These are phyloP conservation scores for Polytrichum commune DNA, from an alignment of 225 moss, liverwort and hornwort species.

Conservation along the genomic window DNA sequence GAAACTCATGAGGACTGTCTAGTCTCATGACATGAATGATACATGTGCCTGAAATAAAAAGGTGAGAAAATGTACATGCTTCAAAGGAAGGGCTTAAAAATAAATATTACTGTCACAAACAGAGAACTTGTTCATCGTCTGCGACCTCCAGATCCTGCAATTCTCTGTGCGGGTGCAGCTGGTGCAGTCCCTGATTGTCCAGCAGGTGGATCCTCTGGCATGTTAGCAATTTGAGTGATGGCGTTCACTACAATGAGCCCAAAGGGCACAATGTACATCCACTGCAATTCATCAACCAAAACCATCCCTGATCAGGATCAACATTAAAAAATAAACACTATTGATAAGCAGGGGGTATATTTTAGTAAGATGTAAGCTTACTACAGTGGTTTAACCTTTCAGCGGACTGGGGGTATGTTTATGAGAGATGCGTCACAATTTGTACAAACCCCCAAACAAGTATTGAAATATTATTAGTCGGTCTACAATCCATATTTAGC, in stretches of 20 bases:
- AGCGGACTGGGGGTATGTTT: too few species aligned
- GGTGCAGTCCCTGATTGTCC: conserved; percentile 63
- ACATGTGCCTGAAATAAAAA: not conserved
- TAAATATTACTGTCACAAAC: not conserved
- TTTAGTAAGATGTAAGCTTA: too few species aligned
- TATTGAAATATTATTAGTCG: too few species aligned
- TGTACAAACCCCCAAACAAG: too few species aligned
- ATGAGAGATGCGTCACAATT: too few species aligned
- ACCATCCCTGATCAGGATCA: not conserved
- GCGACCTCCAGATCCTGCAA: conserved; percentile 40
- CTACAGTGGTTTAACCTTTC: too few species aligned
- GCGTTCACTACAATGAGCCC: conserved; percentile 79
- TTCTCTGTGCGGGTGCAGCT: conserved; percentile 42
- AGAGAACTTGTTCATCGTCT: conserved; percentile 37
- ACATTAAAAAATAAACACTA: not conserved
- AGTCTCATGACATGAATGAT: too few species aligned
- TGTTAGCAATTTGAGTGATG: conserved; percentile 66
- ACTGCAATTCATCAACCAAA: conserved; percentile 43
- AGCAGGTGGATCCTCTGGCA: conserved; percentile 81
- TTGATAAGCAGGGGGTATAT: too few species aligned
- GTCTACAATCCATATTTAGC: too few species aligned
- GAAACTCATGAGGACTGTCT: too few species aligned
- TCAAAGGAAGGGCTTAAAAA: not conserved
- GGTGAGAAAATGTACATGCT: not conserved
- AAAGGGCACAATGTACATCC: conserved; percentile 95